Evolutionary conservation across 1,284 basidiomycete species (phyloP).

Genomic region (Sanghuangporus weigelae): DNA sequence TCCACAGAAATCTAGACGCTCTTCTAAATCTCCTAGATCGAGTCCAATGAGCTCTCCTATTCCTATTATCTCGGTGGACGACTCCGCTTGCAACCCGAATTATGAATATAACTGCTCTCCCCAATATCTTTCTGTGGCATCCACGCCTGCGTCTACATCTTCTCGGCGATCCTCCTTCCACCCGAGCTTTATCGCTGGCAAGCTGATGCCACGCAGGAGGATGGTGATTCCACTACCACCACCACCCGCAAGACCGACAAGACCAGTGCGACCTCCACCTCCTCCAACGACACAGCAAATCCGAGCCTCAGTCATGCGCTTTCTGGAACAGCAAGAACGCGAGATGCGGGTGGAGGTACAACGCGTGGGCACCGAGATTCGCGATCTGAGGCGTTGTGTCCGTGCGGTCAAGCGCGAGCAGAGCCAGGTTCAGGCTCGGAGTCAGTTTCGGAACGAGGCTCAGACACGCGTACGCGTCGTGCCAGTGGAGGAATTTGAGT

Average conservation of each 20-base stretch:
- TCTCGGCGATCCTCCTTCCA: not conserved
- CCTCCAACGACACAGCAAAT: not conserved
- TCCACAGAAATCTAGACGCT: not conserved
- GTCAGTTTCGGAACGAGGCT: not conserved
- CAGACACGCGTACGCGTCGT: no score
- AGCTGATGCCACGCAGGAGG: no score
- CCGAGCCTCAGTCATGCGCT: not conserved
- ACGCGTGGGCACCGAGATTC: not conserved
- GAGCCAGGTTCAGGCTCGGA: not conserved
- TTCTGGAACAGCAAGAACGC: slow-evolving; percentile 5
- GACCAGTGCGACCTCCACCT: not conserved
- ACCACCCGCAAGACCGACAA: no score
- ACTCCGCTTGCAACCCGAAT: not conserved
- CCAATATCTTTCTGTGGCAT: not conserved
- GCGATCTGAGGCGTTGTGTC: slow-evolving; percentile 3
- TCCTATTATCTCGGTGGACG: slow-evolving; percentile 9
- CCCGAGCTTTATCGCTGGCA: not conserved
- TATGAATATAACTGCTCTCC: not conserved
- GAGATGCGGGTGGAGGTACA: slow-evolving; percentile 1
- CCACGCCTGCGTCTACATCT: not conserved
- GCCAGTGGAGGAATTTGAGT: not conserved
- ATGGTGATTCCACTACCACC: no score
- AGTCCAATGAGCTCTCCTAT: not conserved
- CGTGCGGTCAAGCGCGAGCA: not conserved
- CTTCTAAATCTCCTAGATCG: not conserved